Percentiles rank a stretch among this genome's conserved stretches.
Conservation (phyloP, 2,329 filamentous ascomycete species). For the Colletotrichum chrysophilum region DNA sequence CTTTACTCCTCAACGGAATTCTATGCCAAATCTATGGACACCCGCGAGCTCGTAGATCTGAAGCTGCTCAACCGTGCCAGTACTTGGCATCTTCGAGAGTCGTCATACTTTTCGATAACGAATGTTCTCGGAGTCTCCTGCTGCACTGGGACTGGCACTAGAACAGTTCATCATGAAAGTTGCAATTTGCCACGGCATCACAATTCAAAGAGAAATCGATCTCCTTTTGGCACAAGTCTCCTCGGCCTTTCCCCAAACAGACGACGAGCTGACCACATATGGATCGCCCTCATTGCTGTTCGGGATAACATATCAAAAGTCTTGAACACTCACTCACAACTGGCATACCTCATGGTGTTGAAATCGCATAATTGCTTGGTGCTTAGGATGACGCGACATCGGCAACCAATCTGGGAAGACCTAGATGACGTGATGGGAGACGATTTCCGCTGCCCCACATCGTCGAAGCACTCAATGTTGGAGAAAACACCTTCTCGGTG, state of each 20-base stretch:
- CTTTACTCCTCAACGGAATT: background rate
- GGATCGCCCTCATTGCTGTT: background rate
- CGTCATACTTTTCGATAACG: background rate
- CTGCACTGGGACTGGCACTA: rapidly evolving
- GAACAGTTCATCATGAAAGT: background rate
- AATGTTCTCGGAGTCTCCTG: background rate
- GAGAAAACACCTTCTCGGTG: background rate
- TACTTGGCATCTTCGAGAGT: background rate
- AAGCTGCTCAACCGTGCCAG: background rate
- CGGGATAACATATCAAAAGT: background rate
- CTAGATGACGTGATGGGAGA: background rate
- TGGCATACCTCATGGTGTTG: background rate
- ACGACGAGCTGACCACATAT: background rate
- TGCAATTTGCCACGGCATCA: background rate
- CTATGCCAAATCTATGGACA: background rate
- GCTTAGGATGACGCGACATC: background rate
- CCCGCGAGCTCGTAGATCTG: background rate
- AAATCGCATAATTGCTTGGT: background rate
- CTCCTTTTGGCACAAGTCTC: background rate
- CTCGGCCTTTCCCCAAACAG: background rate
- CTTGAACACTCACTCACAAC: background rate
- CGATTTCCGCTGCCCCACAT: background rate
- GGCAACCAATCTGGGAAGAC: background rate
- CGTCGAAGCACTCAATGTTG: background rate
- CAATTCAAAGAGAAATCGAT: background rate